Conservation (phyloP, 768 basidiomycete species). For the Tricholoma matsutake region DNA sequence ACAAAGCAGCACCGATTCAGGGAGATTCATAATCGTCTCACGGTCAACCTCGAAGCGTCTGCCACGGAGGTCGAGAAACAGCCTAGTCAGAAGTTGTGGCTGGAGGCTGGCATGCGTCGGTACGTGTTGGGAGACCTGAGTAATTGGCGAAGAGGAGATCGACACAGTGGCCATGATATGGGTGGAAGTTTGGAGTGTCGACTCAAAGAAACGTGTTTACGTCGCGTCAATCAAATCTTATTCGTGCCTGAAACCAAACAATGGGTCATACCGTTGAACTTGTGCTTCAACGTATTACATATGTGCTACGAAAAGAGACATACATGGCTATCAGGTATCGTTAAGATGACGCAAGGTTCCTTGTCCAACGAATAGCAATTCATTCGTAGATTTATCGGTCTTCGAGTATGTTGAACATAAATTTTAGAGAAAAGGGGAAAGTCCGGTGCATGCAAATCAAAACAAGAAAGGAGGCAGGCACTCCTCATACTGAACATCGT, state of each 20-base stretch:
- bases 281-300: no score
- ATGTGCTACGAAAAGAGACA: no score
- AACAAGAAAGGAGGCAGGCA: slow-evolving; percentile 1
- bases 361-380: slow-evolving; percentile 5
- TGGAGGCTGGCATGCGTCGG: slow-evolving; percentile 71
- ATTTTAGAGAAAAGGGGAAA: background rate
- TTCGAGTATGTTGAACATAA: background rate
- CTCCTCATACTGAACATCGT: slow-evolving; percentile 2
- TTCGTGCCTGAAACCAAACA: no score
- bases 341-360: slow-evolving; percentile 4
- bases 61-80: slow-evolving; percentile 91
- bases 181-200: background rate
- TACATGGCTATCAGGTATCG: slow-evolving; percentile 12
- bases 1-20: slow-evolving; percentile 94
- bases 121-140: slow-evolving; percentile 57
- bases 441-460: slow-evolving; percentile 2
- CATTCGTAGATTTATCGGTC: slow-evolving; percentile 1
- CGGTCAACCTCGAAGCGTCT: slow-evolving; percentile 91
- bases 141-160: slow-evolving; percentile 50
- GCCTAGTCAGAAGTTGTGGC: slow-evolving; percentile 83
- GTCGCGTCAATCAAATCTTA: background rate
- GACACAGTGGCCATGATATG: slow-evolving; percentile 38
- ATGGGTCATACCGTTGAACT: no score
- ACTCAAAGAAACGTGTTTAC: no score
- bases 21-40: slow-evolving; percentile 97